Evolutionary conservation across 176 grass and related monocot genomes (phyloP).

Genomic region (Avena insularis): DNA sequence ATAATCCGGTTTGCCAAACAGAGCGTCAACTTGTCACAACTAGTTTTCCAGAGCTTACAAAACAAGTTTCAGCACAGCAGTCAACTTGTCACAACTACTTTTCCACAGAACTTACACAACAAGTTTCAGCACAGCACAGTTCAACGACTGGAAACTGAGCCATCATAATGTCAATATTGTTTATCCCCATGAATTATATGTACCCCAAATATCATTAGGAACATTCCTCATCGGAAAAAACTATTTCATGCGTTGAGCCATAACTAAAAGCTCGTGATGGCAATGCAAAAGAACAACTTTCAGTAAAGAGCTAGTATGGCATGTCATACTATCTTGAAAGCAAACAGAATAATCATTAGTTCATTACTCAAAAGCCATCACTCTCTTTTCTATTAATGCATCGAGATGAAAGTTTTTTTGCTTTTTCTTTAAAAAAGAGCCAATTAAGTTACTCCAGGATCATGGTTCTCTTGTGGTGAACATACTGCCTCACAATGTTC

Average conservation of each 20-base stretch:
- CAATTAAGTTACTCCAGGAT: not conserved
- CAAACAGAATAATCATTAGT: not conserved
- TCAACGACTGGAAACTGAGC: not conserved
- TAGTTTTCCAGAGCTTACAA: too few relatives aligned
- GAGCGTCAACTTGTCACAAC: too few relatives aligned
- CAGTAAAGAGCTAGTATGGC: not conserved
- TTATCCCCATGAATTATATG: not conserved
- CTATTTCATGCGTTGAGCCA: not conserved
- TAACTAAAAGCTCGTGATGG: not conserved
- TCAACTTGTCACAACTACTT: not conserved
- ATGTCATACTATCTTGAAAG: slow-evolving; percentile 1
- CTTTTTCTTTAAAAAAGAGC: too few relatives aligned
- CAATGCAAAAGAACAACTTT: not conserved
- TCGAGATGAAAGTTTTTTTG: too few relatives aligned
- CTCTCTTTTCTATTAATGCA: too few relatives aligned
- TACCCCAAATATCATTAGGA: not conserved
- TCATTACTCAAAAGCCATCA: not conserved
- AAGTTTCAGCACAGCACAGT: not conserved
- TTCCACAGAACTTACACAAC: not conserved
- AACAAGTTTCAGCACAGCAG: too few relatives aligned
- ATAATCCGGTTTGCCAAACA: too few relatives aligned
- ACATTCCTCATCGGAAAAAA: not conserved
- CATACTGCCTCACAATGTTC: too few relatives aligned
- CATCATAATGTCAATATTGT: too few relatives aligned
- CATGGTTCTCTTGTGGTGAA: not conserved